A percentile compares a stretch with the other conserved stretches of the same genome.
Conservation (phyloP, 495 filamentous ascomycete species). For the Aspergillus ostianus region DNA sequence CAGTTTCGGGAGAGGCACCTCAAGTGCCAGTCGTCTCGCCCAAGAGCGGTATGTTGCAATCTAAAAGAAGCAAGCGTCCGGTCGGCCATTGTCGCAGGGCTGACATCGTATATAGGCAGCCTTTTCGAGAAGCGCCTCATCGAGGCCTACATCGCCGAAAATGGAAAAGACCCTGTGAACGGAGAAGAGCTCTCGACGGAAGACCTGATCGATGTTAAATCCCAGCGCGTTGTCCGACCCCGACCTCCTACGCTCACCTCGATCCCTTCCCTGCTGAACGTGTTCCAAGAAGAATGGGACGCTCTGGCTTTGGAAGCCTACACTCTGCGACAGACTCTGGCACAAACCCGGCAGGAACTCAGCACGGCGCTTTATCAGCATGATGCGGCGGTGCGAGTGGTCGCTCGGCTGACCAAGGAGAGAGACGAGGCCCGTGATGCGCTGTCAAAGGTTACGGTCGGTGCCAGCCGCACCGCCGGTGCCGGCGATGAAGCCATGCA, state of each 20-base stretch:
- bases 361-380: slow-evolving; percentile 92
- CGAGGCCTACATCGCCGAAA: slow-evolving; percentile 89
- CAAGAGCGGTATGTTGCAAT: slow-evolving; percentile 73
- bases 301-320: slow-evolving; percentile 87
- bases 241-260: slow-evolving; percentile 94
- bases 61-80: not conserved
- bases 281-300: slow-evolving; percentile 99
- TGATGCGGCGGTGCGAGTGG: slow-evolving; percentile 91
- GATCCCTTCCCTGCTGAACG: slow-evolving; percentile 89
- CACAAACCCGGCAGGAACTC: slow-evolving; percentile 89
- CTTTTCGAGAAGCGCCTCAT: slow-evolving; percentile 94
- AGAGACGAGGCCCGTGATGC: slow-evolving; percentile 91
- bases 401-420: slow-evolving; percentile 83
- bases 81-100: slow-evolving; percentile 15
- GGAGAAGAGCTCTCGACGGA: slow-evolving; percentile 83
- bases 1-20: slow-evolving; percentile 96
- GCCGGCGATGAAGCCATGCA: slow-evolving; percentile 83
- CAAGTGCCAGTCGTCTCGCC: slow-evolving; percentile 91
- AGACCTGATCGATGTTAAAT: slow-evolving; percentile 85
- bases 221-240: slow-evolving; percentile 76
- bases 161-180: slow-evolving; percentile 91
- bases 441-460: slow-evolving; percentile 78
- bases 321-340: slow-evolving; percentile 80
- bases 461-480: slow-evolving; percentile 49
- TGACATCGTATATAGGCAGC: slow-evolving; percentile 56